Evolutionary conservation across 2,329 filamentous ascomycete genomes (phyloP), one percentile per base, ranked within the genome.

Genomic region (Phaeosphaeriaceae sp.): DNA sequence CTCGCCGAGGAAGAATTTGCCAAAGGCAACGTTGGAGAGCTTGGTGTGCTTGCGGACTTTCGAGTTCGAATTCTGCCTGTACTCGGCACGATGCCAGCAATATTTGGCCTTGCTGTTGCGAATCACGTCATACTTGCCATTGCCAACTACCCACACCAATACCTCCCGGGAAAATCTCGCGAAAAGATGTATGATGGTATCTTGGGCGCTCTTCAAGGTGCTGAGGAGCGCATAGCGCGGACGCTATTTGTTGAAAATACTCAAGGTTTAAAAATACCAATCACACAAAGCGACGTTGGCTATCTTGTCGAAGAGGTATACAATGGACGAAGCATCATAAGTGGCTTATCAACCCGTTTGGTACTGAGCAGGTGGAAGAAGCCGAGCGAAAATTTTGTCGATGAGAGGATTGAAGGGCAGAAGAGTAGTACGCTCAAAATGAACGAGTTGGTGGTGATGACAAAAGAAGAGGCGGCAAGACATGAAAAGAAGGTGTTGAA

Each of bases 111-210:
- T 47, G 89, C 88, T 0, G 85, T 90, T 7, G 94, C 94, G 3
- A 99, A 97, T 74, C 91, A 97, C 69, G 86, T 97, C 51, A 93
- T 99, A 58, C 82, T 96, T 47, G 84, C 86, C 49, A 83, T 97
- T 38, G 75, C 81, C 57, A 89, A 87, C 6, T 99, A 99, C 65
- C 94, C 94, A 0, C 83, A 88, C 39, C 92, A 96, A 56, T 96
- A 94, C 69, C 77, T 90, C 0, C 85, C 87, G 0, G 86, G 84
- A 43, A 97, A 97, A 73, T 86, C 85, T 8, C 82, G 93, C 13
- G 91, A 96, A 39, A 96, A 96, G 76, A 87, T 96, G 81, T 96
- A 97, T 72, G 92, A 97, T 49, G 85, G 87, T 30, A 88, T 97
- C 26, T 77, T 94, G 3, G 85, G 86, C 1, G 81, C 83, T 16